A percentile compares a stretch with the other conserved stretches of the same genome.
Evolutionary conservation across 345 rosid genomes (phyloP).

Genomic region (Rhodomyrtus tomentosa): DNA sequence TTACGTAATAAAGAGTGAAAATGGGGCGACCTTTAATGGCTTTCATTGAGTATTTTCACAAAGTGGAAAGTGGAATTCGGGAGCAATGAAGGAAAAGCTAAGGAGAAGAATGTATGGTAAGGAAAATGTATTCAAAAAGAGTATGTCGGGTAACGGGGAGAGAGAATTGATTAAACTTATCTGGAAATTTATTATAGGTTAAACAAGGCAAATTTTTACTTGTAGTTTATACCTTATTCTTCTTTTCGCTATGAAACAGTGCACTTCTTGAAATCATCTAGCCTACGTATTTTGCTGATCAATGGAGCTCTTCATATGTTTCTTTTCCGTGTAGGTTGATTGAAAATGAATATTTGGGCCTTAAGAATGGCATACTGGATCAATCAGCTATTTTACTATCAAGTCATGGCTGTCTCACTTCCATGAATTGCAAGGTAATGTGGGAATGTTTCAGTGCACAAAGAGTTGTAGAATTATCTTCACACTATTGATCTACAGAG

Average conservation of each 20-base stretch:
- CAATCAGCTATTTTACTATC: slow-evolving; percentile 94
- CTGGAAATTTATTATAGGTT: neutral
- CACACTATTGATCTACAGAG: neutral
- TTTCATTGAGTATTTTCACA: neutral
- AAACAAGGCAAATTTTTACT: neutral
- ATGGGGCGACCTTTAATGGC: neutral
- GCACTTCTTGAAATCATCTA: neutral
- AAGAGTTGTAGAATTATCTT: too few species aligned
- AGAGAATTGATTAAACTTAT: neutral
- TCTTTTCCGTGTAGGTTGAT: slow-evolving; percentile 46
- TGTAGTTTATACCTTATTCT: neutral
- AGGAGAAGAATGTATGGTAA: neutral
- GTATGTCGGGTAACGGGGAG: neutral
- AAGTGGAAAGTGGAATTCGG: neutral
- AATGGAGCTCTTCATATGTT: neutral
- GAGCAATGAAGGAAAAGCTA: neutral
- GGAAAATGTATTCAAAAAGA: neutral
- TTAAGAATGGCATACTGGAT: slow-evolving; percentile 89
- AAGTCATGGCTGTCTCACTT: slow-evolving; percentile 62
- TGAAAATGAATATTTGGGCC: slow-evolving; percentile 86
- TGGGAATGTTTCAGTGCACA: neutral
- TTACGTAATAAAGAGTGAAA: neutral
- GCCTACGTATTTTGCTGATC: neutral
- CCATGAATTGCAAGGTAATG: slow-evolving; percentile 88
- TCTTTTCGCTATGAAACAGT: neutral